phyloP scores from a whole-genome alignment of 140 eudicot species.

The Ambrosia hybrid region DNA sequence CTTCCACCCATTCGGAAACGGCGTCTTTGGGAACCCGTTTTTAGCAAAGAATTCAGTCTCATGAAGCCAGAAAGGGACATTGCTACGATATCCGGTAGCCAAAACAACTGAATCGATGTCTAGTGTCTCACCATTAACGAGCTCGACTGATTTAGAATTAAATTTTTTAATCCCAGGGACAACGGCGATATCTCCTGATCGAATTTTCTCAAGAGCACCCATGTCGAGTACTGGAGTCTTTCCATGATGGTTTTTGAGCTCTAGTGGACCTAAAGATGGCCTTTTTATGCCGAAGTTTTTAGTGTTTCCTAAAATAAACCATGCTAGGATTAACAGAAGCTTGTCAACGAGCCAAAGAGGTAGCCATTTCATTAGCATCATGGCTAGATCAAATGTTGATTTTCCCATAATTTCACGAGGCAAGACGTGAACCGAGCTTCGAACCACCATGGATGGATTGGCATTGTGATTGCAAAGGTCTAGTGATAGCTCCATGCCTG shows the following conservation, averaged over 20 bases:
- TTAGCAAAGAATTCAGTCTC: slow-evolving; percentile 75
- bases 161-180: slow-evolving; percentile 75
- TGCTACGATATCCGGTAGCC: slow-evolving; percentile 90
- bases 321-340: slow-evolving; percentile 50
- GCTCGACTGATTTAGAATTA: slow-evolving; percentile 46
- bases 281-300: slow-evolving; percentile 63
- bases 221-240: slow-evolving; percentile 85
- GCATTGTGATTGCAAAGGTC: slow-evolving; percentile 87
- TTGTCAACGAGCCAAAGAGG: slow-evolving; percentile 86
- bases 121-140: slow-evolving; percentile 57
- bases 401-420: slow-evolving; percentile 34
- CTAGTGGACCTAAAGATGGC: slow-evolving; percentile 67
- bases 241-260: slow-evolving; percentile 70
- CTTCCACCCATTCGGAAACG: slow-evolving; percentile 88
- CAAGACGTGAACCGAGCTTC: slow-evolving; percentile 83
- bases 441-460: slow-evolving; percentile 74
- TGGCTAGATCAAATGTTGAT: slow-evolving; percentile 70
- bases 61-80: slow-evolving; percentile 92
- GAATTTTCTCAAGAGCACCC: slow-evolving; percentile 67
- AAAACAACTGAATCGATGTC: slow-evolving; percentile 66
- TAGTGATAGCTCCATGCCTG: slow-evolving; percentile 91
- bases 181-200: slow-evolving; percentile 26
- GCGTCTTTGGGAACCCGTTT: slow-evolving; percentile 77
- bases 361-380: slow-evolving; percentile 72
- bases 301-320: slow-evolving; percentile 72